phyloP scores from a whole-genome alignment of 495 filamentous ascomycete genomes.

The Neurospora sp. region DNA sequence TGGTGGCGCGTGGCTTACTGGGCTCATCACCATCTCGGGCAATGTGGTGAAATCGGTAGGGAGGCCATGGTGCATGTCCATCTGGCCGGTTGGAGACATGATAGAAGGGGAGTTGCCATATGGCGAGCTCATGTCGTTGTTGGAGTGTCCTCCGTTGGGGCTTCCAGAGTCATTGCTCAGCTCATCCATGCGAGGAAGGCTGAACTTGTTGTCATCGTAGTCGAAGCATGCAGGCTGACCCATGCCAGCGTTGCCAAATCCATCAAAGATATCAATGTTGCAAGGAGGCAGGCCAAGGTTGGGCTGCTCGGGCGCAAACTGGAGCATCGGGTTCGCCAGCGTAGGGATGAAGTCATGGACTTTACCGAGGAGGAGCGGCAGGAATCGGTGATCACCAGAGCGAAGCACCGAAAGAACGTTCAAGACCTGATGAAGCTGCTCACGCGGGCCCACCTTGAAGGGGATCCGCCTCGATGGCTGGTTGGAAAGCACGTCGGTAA shows the following conservation, averaged over 20 bases:
- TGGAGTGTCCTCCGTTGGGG: conserved; percentile 20
- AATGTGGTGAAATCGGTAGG: conserved; percentile 30
- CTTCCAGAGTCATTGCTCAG: conserved; percentile 29
- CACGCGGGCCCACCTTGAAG: conserved; percentile 56
- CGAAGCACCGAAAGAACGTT: conserved; percentile 57
- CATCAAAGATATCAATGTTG: conserved; percentile 48
- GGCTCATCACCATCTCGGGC: conserved; percentile 38
- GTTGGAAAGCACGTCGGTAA: conserved; percentile 63
- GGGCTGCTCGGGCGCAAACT: conserved; percentile 38
- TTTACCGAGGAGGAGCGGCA: conserved; percentile 60
- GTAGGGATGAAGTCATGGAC: conserved; percentile 55
- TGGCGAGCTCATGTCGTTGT: conserved; percentile 34
- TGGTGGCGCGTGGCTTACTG: conserved; percentile 28
- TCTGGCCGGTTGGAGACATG: conserved; percentile 28
- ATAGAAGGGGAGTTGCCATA: conserved; percentile 34
- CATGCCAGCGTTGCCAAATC: conserved; percentile 44
- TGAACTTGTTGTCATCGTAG: conserved; percentile 26
- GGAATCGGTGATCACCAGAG: conserved; percentile 58
- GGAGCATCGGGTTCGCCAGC: conserved; percentile 45
- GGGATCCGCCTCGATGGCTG: conserved; percentile 47
- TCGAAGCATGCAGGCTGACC: conserved; percentile 28
- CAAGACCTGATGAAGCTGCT: conserved; percentile 61
- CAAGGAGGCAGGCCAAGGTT: conserved; percentile 4
- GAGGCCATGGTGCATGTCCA: conserved; percentile 25
- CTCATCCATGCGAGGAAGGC: conserved; percentile 30